phyloP scores from a whole-genome alignment of 2,329 filamentous ascomycete genomes.

The Gaeumannomyces tritici region DNA sequence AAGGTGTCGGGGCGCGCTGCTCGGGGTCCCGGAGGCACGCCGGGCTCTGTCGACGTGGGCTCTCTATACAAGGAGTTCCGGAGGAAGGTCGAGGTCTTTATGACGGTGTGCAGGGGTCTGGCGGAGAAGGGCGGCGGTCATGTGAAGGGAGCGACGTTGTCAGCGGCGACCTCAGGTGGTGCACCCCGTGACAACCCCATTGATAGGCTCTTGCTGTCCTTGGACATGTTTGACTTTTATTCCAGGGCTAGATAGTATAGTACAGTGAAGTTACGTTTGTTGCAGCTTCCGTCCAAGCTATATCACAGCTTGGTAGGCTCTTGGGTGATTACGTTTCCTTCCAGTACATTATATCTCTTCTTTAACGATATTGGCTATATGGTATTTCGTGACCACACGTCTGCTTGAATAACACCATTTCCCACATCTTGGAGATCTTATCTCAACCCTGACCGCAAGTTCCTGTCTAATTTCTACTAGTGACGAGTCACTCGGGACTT shows the following conservation, averaged over 20 bases:
- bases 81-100: constrained; percentile 65
- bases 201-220: constrained; percentile 16
- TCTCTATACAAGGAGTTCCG: constrained; percentile 56
- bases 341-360: no score
- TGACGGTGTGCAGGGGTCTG: constrained; percentile 60
- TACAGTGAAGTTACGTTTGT: no score
- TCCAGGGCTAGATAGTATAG: not conserved
- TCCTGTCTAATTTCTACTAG: no score
- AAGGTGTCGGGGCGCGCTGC: constrained; percentile 18
- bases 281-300: no score
- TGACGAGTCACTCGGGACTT: no score
- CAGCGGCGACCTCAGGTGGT: not conserved
- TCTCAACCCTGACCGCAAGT: no score
- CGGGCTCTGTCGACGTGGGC: constrained; percentile 15
- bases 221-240: constrained; percentile 17
- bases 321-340: no score
- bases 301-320: no score
- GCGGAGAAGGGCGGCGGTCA: constrained; percentile 49
- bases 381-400: no score
- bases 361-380: no score
- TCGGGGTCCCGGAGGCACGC: constrained; percentile 7
- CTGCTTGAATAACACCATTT: no score
- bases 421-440: no score
- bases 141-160: constrained; percentile 19
- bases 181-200: constrained; percentile 6